Conservation (phyloP, 1,139 yeast species). For the Pichia cactophila region DNA sequence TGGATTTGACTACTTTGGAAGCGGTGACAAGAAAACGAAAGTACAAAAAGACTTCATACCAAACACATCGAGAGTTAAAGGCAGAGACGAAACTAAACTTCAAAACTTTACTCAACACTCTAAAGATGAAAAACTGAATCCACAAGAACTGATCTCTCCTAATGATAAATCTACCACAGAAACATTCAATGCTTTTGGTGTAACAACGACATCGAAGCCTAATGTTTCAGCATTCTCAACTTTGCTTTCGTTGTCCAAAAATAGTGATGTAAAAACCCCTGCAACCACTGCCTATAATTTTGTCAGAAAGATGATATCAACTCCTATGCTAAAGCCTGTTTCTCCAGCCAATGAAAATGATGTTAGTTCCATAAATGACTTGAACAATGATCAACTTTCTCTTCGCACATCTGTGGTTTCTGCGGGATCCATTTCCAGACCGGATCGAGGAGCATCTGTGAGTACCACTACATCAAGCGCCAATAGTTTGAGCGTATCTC, state of each 20-base stretch:
- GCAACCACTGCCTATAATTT: constrained; percentile 23
- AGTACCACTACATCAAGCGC: constrained; percentile 1
- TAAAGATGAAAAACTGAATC: constrained; percentile 13
- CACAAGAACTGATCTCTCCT: constrained; percentile 18
- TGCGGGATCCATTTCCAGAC: background rate
- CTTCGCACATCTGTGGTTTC: background rate
- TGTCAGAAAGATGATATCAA: constrained; percentile 27
- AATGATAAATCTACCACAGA: constrained; percentile 23
- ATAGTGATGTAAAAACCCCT: constrained; percentile 15
- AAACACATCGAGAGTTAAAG: background rate
- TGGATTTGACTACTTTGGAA: background rate
- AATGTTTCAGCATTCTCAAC: constrained; percentile 29
- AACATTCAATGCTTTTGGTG: constrained; percentile 27
- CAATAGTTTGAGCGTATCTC: background rate
- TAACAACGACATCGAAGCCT: constrained; percentile 27
- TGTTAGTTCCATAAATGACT: background rate
- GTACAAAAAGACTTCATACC: background rate
- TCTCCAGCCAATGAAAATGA: constrained; percentile 10
- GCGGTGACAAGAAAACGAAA: background rate
- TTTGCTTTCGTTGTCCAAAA: constrained; percentile 23
- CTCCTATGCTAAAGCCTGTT: constrained; percentile 20
- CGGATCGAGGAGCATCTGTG: background rate
- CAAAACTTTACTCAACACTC: background rate
- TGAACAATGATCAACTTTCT: constrained; percentile 3
- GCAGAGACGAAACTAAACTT: background rate